phyloP scores from a whole-genome alignment of 345 rosid genomes.

The Eucalyptus pauciflora region DNA sequence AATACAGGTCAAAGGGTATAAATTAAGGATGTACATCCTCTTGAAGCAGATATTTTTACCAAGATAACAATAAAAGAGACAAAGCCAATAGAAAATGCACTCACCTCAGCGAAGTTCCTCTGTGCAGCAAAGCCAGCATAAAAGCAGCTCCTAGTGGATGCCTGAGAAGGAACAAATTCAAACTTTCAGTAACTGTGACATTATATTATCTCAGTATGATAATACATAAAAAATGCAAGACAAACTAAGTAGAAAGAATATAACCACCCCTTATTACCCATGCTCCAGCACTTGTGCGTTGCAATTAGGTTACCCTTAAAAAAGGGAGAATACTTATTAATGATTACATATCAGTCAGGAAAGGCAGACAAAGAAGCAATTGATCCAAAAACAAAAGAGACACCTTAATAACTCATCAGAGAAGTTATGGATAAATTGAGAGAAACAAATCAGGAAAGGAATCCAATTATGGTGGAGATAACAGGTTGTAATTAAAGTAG shows the following conservation, averaged over 20 bases:
- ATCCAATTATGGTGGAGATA: neutral
- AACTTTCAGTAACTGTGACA: neutral
- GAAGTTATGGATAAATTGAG: neutral
- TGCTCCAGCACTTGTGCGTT: neutral
- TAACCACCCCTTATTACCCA: neutral
- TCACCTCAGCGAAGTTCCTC: constrained; percentile 98
- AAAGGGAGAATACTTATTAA: neutral
- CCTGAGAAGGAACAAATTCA: constrained; percentile 23
- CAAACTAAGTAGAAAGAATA: neutral
- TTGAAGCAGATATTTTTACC: neutral
- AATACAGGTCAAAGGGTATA: neutral
- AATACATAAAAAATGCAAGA: neutral
- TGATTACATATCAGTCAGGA: neutral
- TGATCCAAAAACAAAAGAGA: neutral
- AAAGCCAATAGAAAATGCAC: neutral
- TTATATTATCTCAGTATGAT: neutral
- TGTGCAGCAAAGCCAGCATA: constrained; percentile 99
- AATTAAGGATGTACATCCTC: neutral
- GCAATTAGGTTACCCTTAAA: neutral
- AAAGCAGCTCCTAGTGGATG: constrained; percentile 93
- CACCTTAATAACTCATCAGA: neutral
- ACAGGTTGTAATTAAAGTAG: neutral
- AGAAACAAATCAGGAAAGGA: neutral
- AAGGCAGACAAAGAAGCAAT: neutral
- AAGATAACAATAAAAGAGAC: neutral